Base-by-base conservation (phyloP, 2,329 filamentous ascomycete species). In the Phaeosphaeriaceae sp. region DNA sequence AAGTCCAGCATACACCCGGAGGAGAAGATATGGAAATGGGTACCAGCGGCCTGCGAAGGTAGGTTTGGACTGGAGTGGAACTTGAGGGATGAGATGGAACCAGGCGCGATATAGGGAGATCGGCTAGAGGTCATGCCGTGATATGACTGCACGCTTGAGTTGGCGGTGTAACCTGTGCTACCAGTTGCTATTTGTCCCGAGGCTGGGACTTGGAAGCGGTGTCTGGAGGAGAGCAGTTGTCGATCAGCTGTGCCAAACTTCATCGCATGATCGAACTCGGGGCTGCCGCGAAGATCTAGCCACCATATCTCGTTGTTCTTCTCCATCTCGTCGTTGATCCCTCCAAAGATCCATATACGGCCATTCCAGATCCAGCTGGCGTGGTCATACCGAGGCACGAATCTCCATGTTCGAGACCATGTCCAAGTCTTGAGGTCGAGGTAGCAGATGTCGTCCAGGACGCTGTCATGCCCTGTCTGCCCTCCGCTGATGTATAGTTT, bases 361-460 rank as follows among this genome's bases (percentile, higher is more conserved):
- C 95, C 93, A 54, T 90, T 89, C 85, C 93, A 97, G 58, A 99
- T 90, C 84, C 94, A 97, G 52, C 91, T 93, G 17, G 92, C 93
- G 75, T 99, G 95, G 70, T 99, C 95, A 74, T 97, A 99, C 41
- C 95, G 88, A 49, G 91, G 89, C 24, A 97, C 93, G 74, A 99
- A 99, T 60, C 90, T 91, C 95, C 95, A 99, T 42, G 92, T 89
- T 56, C 92, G 89, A 55, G 94, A 98, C 95, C 95, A 99, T 0
- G 93, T 97, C 84, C 92, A 97, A 1, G 95, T 98, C 81, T 96
- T 97, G 48, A 99, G 83, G 74, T 99, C 95, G 49, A 99, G 86
- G 73, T 96, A 99, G 81, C 93, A 97, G 51, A 99, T 92, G 73
- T 99, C 95, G 75, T 98, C 94, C 49, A 98, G 83, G 22, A 98